Evolutionary conservation across 2,329 filamentous ascomycete species (phyloP).

Genomic region (Neopestalotiopsis clavispora): DNA sequence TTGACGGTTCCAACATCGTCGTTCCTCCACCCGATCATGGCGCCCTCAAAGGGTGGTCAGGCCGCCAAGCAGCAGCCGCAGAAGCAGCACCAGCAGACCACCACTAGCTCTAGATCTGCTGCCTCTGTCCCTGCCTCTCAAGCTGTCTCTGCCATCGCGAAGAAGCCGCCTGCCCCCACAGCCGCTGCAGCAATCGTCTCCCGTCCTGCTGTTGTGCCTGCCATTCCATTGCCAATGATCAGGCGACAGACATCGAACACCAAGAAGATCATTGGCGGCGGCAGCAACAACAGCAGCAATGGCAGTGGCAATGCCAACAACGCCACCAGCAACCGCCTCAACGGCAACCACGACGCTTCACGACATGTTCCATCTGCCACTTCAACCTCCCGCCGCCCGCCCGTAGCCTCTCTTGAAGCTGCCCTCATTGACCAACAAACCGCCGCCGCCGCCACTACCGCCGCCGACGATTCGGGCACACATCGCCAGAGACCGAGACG

Average conservation of each 20-base stretch:
- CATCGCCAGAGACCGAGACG: background rate
- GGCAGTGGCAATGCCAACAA: background rate
- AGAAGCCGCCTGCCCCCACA: conserved; percentile 23
- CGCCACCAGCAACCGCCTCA: background rate
- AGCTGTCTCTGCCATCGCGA: conserved; percentile 17
- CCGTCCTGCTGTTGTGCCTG: conserved; percentile 34
- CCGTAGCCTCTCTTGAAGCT: conserved; percentile 36
- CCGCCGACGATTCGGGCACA: conserved; percentile 16
- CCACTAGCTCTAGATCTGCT: background rate
- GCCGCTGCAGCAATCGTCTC: conserved; percentile 20
- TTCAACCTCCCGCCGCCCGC: conserved; percentile 27
- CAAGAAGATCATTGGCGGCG: conserved; percentile 2
- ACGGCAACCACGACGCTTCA: conserved; percentile 16
- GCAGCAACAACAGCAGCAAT: background rate
- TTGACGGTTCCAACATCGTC: background rate
- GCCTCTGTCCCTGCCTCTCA: conserved; percentile 22
- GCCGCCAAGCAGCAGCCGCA: conserved; percentile 20
- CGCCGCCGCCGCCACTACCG: background rate
- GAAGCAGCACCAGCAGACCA: conserved; percentile 24
- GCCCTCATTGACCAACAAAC: conserved; percentile 32
- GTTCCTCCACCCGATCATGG: conserved; percentile 29
- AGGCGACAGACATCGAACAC: conserved; percentile 27
- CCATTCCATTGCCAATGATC: conserved; percentile 36
- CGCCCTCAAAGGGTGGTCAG: conserved; percentile 30
- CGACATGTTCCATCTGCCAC: conserved; percentile 17